phyloP scores from a whole-genome alignment of 2,329 filamentous ascomycete species.

The Colletotrichum sp. region DNA sequence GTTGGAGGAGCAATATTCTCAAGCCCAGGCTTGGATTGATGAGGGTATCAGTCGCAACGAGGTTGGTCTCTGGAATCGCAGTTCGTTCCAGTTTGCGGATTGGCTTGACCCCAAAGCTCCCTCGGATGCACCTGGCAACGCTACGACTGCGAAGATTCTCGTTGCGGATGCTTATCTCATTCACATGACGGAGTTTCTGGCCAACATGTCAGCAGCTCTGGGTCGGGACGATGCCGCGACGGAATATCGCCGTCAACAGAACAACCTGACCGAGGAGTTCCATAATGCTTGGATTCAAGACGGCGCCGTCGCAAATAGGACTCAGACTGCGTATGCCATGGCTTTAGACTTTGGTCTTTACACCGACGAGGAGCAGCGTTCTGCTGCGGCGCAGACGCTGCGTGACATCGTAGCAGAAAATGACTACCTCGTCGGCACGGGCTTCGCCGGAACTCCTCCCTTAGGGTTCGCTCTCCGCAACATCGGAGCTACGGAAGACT shows the following conservation, averaged over 20 bases:
- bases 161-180: constrained; percentile 54
- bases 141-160: constrained; percentile 42
- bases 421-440: constrained; percentile 42
- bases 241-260: constrained; percentile 25
- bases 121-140: constrained; percentile 39
- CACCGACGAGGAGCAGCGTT: constrained; percentile 19
- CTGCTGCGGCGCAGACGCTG: constrained; percentile 30
- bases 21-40: constrained; percentile 45
- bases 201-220: constrained; percentile 37
- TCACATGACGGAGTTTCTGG: constrained; percentile 42
- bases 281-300: constrained; percentile 34
- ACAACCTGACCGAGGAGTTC: constrained; percentile 29
- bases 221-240: constrained; percentile 29
- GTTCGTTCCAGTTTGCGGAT: constrained; percentile 45
- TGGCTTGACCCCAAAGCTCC: constrained; percentile 55
- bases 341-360: constrained; percentile 43
- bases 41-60: constrained; percentile 35
- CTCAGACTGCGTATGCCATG: constrained; percentile 44
- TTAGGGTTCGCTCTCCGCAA: constrained; percentile 35
- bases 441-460: constrained; percentile 49
- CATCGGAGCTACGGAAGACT: constrained; percentile 32
- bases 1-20: constrained; percentile 41
- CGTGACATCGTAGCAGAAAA: constrained; percentile 35
- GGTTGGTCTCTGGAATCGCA: constrained; percentile 44
- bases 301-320: constrained; percentile 37